Percentiles rank a stretch among this genome's conserved stretches.
These are phyloP conservation scores for Cordyceps sp. DNA, from an alignment of 2,329 filamentous ascomycete species.

Conservation along the genomic window DNA sequence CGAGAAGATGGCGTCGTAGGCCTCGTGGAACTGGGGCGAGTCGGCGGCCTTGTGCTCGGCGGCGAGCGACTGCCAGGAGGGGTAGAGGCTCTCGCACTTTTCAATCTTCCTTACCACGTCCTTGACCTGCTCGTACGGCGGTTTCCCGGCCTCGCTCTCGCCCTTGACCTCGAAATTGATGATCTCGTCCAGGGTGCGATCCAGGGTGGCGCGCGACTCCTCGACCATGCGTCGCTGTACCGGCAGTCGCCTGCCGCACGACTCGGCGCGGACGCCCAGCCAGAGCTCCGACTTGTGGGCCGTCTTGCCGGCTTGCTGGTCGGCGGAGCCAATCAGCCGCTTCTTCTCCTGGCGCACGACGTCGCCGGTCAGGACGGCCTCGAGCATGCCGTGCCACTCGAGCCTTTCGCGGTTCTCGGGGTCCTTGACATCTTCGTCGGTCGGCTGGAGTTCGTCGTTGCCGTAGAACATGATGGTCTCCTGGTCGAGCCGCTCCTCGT, in stretches of 20 bases:
- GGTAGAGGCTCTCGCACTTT: constrained; percentile 71
- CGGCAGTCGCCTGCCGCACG: constrained; percentile 68
- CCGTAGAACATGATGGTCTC: constrained; percentile 88
- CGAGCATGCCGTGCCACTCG: constrained; percentile 97
- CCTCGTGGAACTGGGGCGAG: constrained; percentile 62
- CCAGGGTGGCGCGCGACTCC: constrained; percentile 59
- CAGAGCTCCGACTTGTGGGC: constrained; percentile 71
- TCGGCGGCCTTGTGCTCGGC: constrained; percentile 59
- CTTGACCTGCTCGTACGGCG: constrained; percentile 73
- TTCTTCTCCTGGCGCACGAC: constrained; percentile 98
- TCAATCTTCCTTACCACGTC: constrained; percentile 85
- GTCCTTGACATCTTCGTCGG: constrained; percentile 76
- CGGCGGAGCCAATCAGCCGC: constrained; percentile 64
- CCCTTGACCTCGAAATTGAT: constrained; percentile 90
- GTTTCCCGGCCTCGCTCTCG: constrained; percentile 78
- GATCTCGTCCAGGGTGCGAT: constrained; percentile 68
- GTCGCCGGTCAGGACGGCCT: constrained; percentile 87
- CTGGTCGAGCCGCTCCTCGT: constrained; percentile 78
- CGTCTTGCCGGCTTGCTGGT: constrained; percentile 37
- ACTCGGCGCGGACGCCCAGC: constrained; percentile 71
- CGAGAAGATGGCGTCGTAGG: constrained; percentile 75
- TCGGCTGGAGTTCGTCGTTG: constrained; percentile 76
- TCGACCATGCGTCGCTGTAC: constrained; percentile 81
- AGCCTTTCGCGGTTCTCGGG: constrained; percentile 76
- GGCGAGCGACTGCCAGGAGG: constrained; percentile 60